Percentiles rank a stretch among this genome's conserved stretches.
Evolutionary conservation across 345 rosid genomes (phyloP).

Genomic region (Rhizophora mangle): DNA sequence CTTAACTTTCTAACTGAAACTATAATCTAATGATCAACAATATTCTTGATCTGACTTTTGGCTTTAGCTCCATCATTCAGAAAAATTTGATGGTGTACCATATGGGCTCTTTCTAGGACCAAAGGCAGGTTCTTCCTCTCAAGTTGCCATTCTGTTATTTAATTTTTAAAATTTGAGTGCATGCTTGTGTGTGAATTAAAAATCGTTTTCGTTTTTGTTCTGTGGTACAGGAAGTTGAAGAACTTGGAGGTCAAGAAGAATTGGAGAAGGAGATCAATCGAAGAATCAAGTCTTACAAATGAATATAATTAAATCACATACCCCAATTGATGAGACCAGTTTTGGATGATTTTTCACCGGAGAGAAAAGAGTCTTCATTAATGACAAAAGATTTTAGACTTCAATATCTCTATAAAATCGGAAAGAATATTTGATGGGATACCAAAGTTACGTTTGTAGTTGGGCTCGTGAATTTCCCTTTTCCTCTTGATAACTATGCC

Average conservation of each 20-base stretch:
- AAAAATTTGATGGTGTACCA: conserved; percentile 57
- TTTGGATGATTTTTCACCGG: conserved; percentile 12
- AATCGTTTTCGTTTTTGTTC: background rate
- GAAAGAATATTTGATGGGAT: too few relatives aligned
- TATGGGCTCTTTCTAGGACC: conserved; percentile 66
- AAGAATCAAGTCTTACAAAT: conserved; percentile 11
- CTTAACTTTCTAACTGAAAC: background rate
- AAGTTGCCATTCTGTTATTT: too few relatives aligned
- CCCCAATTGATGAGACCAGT: background rate
- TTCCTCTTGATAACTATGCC: background rate
- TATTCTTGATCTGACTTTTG: background rate
- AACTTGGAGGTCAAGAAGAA: conserved; percentile 49
- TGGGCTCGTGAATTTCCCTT: too few relatives aligned
- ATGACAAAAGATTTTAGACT: background rate
- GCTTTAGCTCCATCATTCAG: conserved; percentile 55
- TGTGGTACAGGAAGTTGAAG: conserved; percentile 48
- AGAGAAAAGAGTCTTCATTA: conserved; percentile 1
- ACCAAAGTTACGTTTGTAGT: too few relatives aligned
- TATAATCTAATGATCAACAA: conserved; percentile 4
- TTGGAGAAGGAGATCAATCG: conserved; percentile 36
- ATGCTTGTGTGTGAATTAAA: background rate
- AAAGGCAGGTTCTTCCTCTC: conserved; percentile 27
- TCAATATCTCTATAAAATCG: too few relatives aligned
- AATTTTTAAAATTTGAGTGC: background rate
- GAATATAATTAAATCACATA: background rate